Evolutionary conservation across 495 filamentous ascomycete genomes (phyloP).

Genomic region (Aspergillus steynii): DNA sequence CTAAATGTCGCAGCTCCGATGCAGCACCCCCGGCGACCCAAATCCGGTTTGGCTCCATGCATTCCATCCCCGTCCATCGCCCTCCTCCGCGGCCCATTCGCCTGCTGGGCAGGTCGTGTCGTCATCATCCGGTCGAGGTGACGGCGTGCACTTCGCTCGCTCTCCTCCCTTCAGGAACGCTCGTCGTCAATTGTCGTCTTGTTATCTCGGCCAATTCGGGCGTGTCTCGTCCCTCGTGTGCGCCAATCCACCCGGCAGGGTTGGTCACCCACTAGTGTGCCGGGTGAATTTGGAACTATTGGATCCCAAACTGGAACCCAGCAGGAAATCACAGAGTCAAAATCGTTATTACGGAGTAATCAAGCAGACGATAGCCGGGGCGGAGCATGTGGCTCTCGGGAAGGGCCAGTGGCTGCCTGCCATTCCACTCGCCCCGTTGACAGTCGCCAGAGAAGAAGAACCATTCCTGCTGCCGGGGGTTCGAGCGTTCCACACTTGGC

Average conservation of each 20-base stretch:
- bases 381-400: background rate
- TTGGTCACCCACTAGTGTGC: background rate
- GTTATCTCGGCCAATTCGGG: background rate
- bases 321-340: background rate
- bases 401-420: background rate
- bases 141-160: slow-evolving; percentile 9
- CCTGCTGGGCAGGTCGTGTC: slow-evolving; percentile 16
- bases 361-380: too few species aligned
- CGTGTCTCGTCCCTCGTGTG: background rate
- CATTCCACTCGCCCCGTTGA: background rate
- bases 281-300: background rate
- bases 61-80: background rate
- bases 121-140: slow-evolving; percentile 19
- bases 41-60: slow-evolving; percentile 2
- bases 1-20: slow-evolving; percentile 7
- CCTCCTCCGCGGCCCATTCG: too few species aligned
- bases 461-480: background rate
- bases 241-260: background rate
- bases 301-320: background rate
- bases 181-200: slow-evolving; percentile 1
- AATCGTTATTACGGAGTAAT: too few species aligned
- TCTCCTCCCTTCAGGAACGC: slow-evolving; percentile 13
- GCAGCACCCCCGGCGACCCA: background rate
- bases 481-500: too few species aligned
- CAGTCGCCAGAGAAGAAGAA: background rate